Evolutionary conservation across 768 basidiomycete genomes (phyloP), one percentile per base, ranked within the genome.

Genomic region (Lanmaoa rubissima): DNA sequence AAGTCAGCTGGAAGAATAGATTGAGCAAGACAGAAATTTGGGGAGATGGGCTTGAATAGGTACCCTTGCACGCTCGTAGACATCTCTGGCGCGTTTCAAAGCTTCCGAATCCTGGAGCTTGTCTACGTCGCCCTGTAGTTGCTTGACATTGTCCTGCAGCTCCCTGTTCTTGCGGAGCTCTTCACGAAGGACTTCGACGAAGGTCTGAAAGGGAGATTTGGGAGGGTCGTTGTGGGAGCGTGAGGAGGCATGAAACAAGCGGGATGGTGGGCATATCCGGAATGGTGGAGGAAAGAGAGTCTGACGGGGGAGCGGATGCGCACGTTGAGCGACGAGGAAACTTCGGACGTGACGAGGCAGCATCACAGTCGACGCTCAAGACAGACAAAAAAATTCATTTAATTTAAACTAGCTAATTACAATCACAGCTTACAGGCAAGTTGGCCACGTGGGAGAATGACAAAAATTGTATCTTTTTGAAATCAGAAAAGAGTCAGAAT

Each of bases 71-170:
- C 89, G 84, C 76, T 98, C 96, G 75, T 98, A 98, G 56, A 92
- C 86, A 49, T 91, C 94, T 69, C 82, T 83, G 2, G 94, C 94
- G 65, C 81, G 82, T 77, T 92, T 93, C 93, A 99, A 88, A 14
- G 94, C 89, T 69, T 96, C 94, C 52, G 92, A 94, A 71, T 98
- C 97, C 78, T 98, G 95, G 48, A 98, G 75, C 75, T 97, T 97
- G 76, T 93, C 92, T 38, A 97, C 96, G 72, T 98, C 94, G 60
- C 97, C 97, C 75, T 96, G 93, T 17, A 99, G 80, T 75, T 97
- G 93, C 77, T 94, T 95, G 47, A 98, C 89, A 74, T 96, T 96
- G 35, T 98, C 95, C 76, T 96, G 93, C 48, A 97, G 79, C 71
- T 96, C 95, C 61, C 94, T 77, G 69, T 92, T 96, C 80, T 98